Evolutionary conservation across 768 basidiomycete species (phyloP).

Genomic region (Serpula lacrymans): DNA sequence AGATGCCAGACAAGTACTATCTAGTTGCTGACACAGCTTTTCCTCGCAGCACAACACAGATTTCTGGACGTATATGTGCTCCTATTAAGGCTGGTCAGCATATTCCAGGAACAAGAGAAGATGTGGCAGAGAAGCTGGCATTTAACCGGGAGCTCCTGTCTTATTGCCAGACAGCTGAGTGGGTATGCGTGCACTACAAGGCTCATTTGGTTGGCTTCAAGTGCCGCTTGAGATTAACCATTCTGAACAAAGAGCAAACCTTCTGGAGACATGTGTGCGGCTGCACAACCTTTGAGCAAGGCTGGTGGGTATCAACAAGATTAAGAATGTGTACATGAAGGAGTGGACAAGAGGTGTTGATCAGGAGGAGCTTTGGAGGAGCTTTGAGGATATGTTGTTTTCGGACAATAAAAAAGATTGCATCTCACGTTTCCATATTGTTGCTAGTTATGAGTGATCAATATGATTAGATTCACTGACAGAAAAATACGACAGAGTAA

Average conservation of each 20-base stretch:
- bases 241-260: constrained; percentile 14
- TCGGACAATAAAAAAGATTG: constrained; percentile 27
- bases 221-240: constrained; percentile 37
- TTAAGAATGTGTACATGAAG: constrained; percentile 37
- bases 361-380: constrained; percentile 32
- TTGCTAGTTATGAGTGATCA: constrained; percentile 15
- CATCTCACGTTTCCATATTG: constrained; percentile 33
- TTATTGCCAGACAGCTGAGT: constrained; percentile 47
- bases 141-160: constrained; percentile 40
- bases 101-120: constrained; percentile 8
- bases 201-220: constrained; percentile 42
- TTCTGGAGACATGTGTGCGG: constrained; percentile 35
- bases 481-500: background rate
- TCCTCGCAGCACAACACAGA: constrained; percentile 30
- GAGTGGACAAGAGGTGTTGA: constrained; percentile 30
- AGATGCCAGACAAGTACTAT: constrained; percentile 40
- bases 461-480: background rate
- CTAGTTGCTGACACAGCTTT: constrained; percentile 46
- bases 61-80: constrained; percentile 32
- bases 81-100: constrained; percentile 34
- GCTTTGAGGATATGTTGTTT: constrained; percentile 39
- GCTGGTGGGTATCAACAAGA: constrained; percentile 42
- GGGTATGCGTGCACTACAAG: constrained; percentile 45
- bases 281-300: constrained; percentile 32
- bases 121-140: constrained; percentile 18